Evolutionary conservation across 2,329 filamentous ascomycete genomes (phyloP).

Genomic region (Diaporthe longicolla): DNA sequence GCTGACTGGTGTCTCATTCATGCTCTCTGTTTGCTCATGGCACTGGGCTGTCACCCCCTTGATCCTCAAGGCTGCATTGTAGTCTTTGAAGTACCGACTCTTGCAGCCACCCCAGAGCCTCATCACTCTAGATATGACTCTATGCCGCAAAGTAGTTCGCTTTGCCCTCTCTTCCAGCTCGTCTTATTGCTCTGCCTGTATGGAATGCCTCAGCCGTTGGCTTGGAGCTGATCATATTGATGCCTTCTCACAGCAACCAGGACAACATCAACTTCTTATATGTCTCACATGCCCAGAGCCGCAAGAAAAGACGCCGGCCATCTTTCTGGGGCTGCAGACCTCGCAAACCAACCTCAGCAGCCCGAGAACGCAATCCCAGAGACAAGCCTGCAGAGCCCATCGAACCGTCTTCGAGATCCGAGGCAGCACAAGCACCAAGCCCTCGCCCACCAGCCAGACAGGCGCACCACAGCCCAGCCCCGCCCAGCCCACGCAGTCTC

Average conservation of each 20-base stretch:
- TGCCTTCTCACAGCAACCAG: slow-evolving; percentile 19
- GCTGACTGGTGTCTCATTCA: background rate
- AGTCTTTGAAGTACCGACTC: background rate
- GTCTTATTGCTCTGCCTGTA: background rate
- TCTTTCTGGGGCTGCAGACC: slow-evolving; percentile 35
- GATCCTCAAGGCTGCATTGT: slow-evolving; percentile 1
- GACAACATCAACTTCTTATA: slow-evolving; percentile 24
- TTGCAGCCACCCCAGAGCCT: background rate
- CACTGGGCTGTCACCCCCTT: background rate
- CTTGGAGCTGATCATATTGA: background rate
- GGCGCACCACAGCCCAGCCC: background rate
- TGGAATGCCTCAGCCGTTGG: background rate
- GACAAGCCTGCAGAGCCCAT: background rate
- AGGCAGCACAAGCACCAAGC: background rate
- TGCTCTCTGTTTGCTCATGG: background rate
- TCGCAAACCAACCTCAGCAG: background rate
- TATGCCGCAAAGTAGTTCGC: slow-evolving; percentile 3
- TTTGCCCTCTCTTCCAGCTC: background rate
- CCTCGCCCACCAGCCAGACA: background rate
- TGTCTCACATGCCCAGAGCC: background rate
- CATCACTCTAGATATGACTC: slow-evolving; percentile 8
- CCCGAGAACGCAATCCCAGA: background rate
- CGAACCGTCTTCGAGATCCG: background rate
- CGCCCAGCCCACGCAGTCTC: background rate
- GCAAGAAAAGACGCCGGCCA: slow-evolving; percentile 17